Base-by-base conservation (phyloP, 2,329 filamentous ascomycete species). In the Geosmithia morbida region DNA sequence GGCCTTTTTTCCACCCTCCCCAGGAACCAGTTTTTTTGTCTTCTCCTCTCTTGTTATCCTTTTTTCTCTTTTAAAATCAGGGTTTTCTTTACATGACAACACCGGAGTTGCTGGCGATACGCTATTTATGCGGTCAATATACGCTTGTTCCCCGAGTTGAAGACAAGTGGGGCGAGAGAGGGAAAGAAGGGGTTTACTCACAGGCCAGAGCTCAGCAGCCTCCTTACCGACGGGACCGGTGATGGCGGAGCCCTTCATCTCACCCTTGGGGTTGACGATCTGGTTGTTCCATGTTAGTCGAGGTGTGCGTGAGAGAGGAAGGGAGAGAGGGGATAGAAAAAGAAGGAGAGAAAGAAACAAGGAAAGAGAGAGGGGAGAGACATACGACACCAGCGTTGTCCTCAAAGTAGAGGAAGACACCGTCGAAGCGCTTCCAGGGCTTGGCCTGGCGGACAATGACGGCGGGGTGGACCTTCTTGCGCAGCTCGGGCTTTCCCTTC, bases 201-300 rank as follows among this genome's bases (percentile, higher is more conserved):
- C 87, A 69, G 92, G 92, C 92, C 92, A 98, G 65, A 98, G 81
- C 78, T 98, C 92, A 70, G 92, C 92, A 69, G 92, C 92, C 78
- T 98, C 92, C 85, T 98, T 98, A 72, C 90, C 92, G 67, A 98
- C 90, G 62, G 92, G 92, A 61, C 92, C 92, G 62, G 92, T 98
- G 70, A 98, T 98, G 70, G 92, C 92, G 57, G 88, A 96, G 68
- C 92, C 92, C 85, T 98, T 98, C 92, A 98, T 98, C 79, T 98
- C 92, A 76, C 92, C 92, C 86, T 98, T 98, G 73, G 90, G 88
- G 81, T 98, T 98, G 79, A 98, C 92, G 66, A 98, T 98, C 86
- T 92, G 65, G 33, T 13, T 11, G 33, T 43, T 41, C 5, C 8
- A 19, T 17, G 3, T 14, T 8, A n/a, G 39, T 42, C n/a, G 6